Conservation (phyloP, 164 flowering plant genomes). For the Protea cynaroides region DNA sequence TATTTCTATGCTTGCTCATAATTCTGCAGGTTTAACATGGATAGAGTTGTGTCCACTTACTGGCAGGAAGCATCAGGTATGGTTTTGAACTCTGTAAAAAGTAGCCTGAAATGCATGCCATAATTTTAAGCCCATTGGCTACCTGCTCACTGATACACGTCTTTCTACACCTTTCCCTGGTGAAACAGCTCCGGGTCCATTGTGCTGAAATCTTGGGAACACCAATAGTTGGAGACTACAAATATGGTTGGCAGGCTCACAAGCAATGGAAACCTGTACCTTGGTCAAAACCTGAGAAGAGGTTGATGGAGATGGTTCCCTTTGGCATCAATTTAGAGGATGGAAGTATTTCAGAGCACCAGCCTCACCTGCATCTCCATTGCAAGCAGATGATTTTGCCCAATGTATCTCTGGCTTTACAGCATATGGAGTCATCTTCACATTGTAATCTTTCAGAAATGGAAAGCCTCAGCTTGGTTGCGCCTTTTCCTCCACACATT, state of each 20-base stretch:
- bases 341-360: constrained; percentile 62
- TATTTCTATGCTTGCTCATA: not conserved
- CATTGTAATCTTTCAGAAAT: constrained; percentile 39
- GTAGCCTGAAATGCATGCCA: not conserved
- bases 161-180: constrained; percentile 1
- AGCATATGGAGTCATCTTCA: constrained; percentile 25
- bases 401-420: constrained; percentile 46
- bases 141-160: not conserved
- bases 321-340: constrained; percentile 45
- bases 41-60: constrained; percentile 75
- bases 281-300: constrained; percentile 11
- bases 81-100: constrained; percentile 4
- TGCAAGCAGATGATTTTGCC: constrained; percentile 77
- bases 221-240: constrained; percentile 94
- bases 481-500: constrained; percentile 84
- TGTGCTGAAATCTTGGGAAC: constrained; percentile 94
- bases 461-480: constrained; percentile 43
- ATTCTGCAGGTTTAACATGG: constrained; percentile 70
- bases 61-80: constrained; percentile 91
- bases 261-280: constrained; percentile 41
- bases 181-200: constrained; percentile 79
- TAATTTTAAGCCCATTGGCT: not conserved
- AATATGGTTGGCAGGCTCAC: constrained; percentile 92
- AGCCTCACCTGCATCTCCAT: constrained; percentile 75
- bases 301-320: constrained; percentile 19